These are phyloP conservation scores for Achaetomiella virescens DNA, from an alignment of 495 filamentous ascomycete species.

Conservation along the genomic window DNA sequence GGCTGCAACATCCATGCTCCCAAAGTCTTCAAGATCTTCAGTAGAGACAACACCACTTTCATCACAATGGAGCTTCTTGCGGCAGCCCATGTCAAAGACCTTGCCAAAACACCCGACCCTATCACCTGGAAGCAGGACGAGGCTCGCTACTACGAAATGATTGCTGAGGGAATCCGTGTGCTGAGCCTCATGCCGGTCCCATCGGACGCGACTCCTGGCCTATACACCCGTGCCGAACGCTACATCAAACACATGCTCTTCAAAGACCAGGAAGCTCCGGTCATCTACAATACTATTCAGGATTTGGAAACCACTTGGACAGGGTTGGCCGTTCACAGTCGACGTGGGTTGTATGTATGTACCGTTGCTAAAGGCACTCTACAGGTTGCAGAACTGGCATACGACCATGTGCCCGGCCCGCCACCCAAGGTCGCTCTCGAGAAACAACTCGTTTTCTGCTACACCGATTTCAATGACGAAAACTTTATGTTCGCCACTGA, in stretches of 20 bases:
- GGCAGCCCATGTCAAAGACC: not conserved
- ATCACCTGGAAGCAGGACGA: not conserved
- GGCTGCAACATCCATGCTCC: constrained; percentile 1
- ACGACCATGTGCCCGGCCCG: not conserved
- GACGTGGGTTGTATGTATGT: not conserved
- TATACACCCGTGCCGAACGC: not conserved
- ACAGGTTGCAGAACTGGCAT: not conserved
- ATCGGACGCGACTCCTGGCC: not conserved
- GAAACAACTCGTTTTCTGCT: constrained; percentile 1
- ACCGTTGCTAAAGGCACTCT: not conserved
- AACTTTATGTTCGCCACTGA: constrained; percentile 6
- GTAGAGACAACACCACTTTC: not conserved
- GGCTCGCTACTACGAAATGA: not conserved
- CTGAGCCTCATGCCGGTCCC: constrained; percentile 2
- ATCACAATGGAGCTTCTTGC: constrained; percentile 1
- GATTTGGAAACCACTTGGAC: constrained; percentile 1
- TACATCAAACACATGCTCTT: not conserved
- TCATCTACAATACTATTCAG: not conserved
- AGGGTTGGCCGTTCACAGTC: not conserved
- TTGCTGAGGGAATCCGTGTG: not conserved
- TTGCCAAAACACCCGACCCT: not conserved
- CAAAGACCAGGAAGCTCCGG: not conserved
- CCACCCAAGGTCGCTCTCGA: constrained; percentile 2
- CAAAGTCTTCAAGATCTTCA: constrained; percentile 3
- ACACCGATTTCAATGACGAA: constrained; percentile 10